These are phyloP conservation scores for Aspergillus unguis DNA, from an alignment of 2,329 filamentous ascomycete species.

Conservation along the genomic window DNA sequence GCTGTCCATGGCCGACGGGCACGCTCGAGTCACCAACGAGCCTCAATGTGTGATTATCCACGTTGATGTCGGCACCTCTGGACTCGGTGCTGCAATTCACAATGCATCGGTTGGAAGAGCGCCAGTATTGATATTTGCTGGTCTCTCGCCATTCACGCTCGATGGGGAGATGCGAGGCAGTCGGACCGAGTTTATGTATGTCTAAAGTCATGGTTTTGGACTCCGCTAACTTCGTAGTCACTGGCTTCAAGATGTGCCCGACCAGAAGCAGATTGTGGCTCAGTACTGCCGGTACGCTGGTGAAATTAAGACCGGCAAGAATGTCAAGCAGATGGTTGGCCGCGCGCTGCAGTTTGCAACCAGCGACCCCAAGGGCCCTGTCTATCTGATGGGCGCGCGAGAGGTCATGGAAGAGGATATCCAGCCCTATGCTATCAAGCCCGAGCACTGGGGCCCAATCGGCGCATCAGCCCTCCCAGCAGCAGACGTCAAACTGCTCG, in stretches of 20 bases:
- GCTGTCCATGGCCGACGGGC: slow-evolving; percentile 79
- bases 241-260: slow-evolving; percentile 80
- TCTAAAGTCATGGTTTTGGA: too few species aligned
- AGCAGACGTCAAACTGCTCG: slow-evolving; percentile 45
- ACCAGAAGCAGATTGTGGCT: slow-evolving; percentile 73
- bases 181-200: slow-evolving; percentile 68
- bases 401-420: slow-evolving; percentile 80
- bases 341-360: slow-evolving; percentile 78
- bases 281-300: slow-evolving; percentile 83
- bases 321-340: slow-evolving; percentile 86
- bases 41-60: slow-evolving; percentile 77
- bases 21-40: slow-evolving; percentile 66
- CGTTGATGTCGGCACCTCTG: slow-evolving; percentile 79
- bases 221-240: slow-evolving; percentile 41
- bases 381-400: slow-evolving; percentile 72
- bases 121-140: slow-evolving; percentile 74
- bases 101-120: slow-evolving; percentile 72
- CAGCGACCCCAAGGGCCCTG: slow-evolving; percentile 72
- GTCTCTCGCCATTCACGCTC: slow-evolving; percentile 70
- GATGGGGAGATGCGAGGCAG: slow-evolving; percentile 73
- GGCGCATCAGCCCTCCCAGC: slow-evolving; percentile 53
- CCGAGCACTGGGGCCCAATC: too few species aligned
- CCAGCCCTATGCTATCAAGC: too few species aligned
- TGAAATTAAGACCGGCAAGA: slow-evolving; percentile 78
- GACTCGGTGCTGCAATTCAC: slow-evolving; percentile 71